Conservation (phyloP, 495 filamentous ascomycete species). For the Thermothielavioides terrestris region DNA sequence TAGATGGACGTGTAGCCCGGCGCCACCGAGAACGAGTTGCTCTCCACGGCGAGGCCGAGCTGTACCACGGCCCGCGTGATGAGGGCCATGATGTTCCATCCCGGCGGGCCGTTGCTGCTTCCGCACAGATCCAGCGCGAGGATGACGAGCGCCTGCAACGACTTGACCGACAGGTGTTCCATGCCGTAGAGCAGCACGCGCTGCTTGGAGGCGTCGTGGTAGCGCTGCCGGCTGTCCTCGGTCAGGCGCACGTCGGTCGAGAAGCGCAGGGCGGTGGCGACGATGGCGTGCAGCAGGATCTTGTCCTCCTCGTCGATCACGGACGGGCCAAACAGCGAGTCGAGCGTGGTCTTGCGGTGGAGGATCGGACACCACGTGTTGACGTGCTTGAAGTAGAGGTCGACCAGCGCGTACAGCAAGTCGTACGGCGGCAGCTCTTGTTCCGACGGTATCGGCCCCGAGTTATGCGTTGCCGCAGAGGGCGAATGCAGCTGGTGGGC, state of each 20-base stretch:
- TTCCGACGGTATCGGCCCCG: constrained; percentile 44
- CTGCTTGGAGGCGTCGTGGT: constrained; percentile 72
- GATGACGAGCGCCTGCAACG: constrained; percentile 77
- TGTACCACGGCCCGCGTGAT: constrained; percentile 82
- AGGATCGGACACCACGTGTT: constrained; percentile 89
- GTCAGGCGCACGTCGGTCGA: constrained; percentile 66
- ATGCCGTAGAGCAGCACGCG: constrained; percentile 76
- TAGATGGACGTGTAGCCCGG: constrained; percentile 76
- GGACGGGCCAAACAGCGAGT: constrained; percentile 70
- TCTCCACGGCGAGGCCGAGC: constrained; percentile 71
- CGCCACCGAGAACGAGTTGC: constrained; percentile 61
- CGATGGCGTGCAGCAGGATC: constrained; percentile 77
- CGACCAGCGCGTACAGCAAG: constrained; percentile 68
- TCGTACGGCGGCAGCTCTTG: constrained; percentile 80
- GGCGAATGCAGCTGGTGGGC: constrained; percentile 37
- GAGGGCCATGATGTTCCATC: constrained; percentile 81
- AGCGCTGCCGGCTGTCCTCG: constrained; percentile 58
- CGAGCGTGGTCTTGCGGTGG: constrained; percentile 67
- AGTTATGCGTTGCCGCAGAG: constrained; percentile 29
- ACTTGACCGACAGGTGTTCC: constrained; percentile 81
- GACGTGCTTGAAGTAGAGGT: constrained; percentile 85
- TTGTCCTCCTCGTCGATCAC: constrained; percentile 71
- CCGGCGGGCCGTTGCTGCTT: constrained; percentile 72
- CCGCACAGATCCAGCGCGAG: constrained; percentile 71
- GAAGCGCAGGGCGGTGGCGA: constrained; percentile 76